phyloP scores from a whole-genome alignment of 208 protist genomes.

The Acanthamoeba sp. region DNA sequence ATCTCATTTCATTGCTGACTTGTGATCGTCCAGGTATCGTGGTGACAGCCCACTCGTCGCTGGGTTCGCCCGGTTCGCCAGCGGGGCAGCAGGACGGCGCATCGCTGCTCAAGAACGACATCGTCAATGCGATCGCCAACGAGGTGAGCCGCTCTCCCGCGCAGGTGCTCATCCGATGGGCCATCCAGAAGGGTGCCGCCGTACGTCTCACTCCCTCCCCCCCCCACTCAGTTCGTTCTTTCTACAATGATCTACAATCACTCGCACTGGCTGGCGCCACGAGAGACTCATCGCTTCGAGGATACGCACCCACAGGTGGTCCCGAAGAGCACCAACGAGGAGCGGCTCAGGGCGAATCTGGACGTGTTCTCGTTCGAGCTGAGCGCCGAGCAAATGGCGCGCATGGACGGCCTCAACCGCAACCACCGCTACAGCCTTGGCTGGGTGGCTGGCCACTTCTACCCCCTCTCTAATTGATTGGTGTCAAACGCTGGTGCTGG shows the following conservation, averaged over 20 bases:
- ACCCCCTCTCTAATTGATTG: too few relatives aligned
- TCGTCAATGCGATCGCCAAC: constrained; percentile 76
- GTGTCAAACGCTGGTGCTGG: background rate
- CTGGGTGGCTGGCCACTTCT: constrained; percentile 41
- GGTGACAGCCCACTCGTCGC: constrained; percentile 85
- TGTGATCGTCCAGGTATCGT: constrained; percentile 82
- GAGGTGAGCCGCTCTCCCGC: constrained; percentile 59
- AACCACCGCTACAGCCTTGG: background rate
- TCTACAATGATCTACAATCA: too few relatives aligned
- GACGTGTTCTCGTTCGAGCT: constrained; percentile 93
- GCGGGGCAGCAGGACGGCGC: background rate
- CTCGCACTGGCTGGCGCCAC: too few relatives aligned
- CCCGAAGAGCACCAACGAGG: constrained; percentile 91
- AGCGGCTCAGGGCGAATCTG: constrained; percentile 93
- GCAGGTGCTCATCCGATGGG: constrained; percentile 82
- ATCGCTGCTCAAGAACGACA: constrained; percentile 64
- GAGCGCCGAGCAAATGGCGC: constrained; percentile 89
- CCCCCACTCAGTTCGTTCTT: too few relatives aligned
- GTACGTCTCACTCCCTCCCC: constrained; percentile 15
- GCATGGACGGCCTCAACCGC: constrained; percentile 82
- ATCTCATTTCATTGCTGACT: too few relatives aligned
- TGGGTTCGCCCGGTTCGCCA: constrained; percentile 64
- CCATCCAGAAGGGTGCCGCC: constrained; percentile 79
- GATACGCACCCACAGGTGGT: constrained; percentile 81
- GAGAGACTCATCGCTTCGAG: too few relatives aligned